These are phyloP conservation scores for Macaranga tanarius DNA, from an alignment of 441 rosid species.

Conservation along the genomic window DNA sequence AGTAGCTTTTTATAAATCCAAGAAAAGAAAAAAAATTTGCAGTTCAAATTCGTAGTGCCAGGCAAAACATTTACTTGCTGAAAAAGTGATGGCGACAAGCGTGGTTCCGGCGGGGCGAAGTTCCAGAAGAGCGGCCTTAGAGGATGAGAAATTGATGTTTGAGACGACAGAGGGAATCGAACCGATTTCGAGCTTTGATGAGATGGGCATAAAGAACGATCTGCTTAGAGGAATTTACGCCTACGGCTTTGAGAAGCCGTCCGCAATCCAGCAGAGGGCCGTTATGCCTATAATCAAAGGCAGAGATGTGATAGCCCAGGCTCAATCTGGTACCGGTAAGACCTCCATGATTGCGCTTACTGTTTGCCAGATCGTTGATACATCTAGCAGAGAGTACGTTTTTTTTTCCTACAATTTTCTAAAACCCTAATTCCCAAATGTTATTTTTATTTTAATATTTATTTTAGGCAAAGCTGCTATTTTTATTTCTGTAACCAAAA, in stretches of 20 bases:
- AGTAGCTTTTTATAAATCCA: too few relatives aligned
- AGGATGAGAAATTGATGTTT: slow-evolving; percentile 71
- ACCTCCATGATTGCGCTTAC: slow-evolving; percentile 94
- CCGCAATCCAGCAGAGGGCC: slow-evolving; percentile 93
- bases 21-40: too few relatives aligned
- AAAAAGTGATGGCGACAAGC: slow-evolving; percentile 40
- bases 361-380: slow-evolving; percentile 76
- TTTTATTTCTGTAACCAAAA: too few relatives aligned
- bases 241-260: slow-evolving; percentile 88
- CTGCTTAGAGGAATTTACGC: slow-evolving; percentile 86
- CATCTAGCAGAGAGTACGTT: slow-evolving; percentile 67
- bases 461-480: too few relatives aligned
- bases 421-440: slow-evolving; percentile 7
- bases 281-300: slow-evolving; percentile 90
- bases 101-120: slow-evolving; percentile 39
- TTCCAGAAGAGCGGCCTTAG: slow-evolving; percentile 42
- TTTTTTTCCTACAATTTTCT: neutral
- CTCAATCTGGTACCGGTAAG: slow-evolving; percentile 96
- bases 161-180: slow-evolving; percentile 91
- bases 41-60: too few relatives aligned
- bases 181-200: slow-evolving; percentile 75
- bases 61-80: too few relatives aligned
- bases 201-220: slow-evolving; percentile 80
- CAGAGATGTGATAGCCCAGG: slow-evolving; percentile 92
- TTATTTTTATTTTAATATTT: too few relatives aligned